A percentile compares a stretch with the other conserved stretches of the same genome.
These are phyloP conservation scores for Groenewaldozyma tartarivorans DNA, from an alignment of 805 yeast species.

Conservation along the genomic window DNA sequence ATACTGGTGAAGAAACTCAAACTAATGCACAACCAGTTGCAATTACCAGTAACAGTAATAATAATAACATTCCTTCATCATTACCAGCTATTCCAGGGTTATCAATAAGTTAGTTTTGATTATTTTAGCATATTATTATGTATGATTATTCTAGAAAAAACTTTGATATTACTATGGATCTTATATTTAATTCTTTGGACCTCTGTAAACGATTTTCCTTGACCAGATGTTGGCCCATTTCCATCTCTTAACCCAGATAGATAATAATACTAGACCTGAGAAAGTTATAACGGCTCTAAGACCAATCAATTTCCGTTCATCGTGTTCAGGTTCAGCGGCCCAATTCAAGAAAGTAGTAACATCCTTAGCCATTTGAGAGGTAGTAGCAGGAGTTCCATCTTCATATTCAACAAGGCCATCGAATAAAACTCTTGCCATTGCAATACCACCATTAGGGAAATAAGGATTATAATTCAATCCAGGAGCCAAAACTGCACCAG, in stretches of 20 bases:
- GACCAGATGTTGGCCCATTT: conserved; percentile 95
- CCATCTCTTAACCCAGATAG: conserved; percentile 93
- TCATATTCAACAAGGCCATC: conserved; percentile 97
- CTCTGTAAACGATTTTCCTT: conserved; percentile 87
- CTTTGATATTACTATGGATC: conserved; percentile 1
- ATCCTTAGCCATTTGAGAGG: conserved; percentile 99
- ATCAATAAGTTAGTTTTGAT: no score
- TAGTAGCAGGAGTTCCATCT: conserved; percentile 97
- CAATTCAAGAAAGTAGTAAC: conserved; percentile 93
- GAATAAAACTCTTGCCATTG: conserved; percentile 97
- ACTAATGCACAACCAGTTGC: no score
- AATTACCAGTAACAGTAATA: background rate
- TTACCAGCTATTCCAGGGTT: no score
- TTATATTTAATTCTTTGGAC: conserved; percentile 57
- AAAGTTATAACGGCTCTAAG: conserved; percentile 78
- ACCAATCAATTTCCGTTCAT: conserved; percentile 95
- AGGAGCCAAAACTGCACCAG: conserved; percentile 86
- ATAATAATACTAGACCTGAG: conserved; percentile 68
- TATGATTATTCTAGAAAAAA: conserved; percentile 18
- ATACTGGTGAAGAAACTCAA: conserved; percentile 27
- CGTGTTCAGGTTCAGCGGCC: conserved; percentile 98
- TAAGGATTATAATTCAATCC: conserved; percentile 98
- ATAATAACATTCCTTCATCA: background rate
- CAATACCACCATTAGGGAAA: conserved; percentile 99
- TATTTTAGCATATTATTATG: no score